Conservation (phyloP, 164 flowering plant genomes). For the Nymphaea thermarum region DNA sequence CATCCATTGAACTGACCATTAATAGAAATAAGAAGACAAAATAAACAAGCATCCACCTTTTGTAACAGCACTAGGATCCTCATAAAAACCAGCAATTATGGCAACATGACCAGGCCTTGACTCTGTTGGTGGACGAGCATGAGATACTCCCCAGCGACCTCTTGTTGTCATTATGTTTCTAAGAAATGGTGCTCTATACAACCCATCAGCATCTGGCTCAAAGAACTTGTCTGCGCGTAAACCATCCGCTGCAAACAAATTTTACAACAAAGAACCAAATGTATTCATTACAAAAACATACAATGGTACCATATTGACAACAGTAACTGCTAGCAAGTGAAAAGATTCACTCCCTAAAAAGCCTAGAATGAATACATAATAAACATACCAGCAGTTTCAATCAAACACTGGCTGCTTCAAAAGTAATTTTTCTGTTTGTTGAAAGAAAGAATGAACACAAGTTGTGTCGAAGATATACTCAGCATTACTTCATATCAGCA, state of each 20-base stretch:
- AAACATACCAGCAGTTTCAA: no score
- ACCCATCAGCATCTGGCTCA: conserved; percentile 76
- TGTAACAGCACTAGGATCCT: conserved; percentile 97
- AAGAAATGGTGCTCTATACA: conserved; percentile 77
- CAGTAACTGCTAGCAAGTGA: neutral
- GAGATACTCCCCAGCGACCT: conserved; percentile 98
- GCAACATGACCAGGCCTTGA: conserved; percentile 98
- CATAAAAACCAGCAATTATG: conserved; percentile 91
- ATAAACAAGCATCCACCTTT: conserved; percentile 40
- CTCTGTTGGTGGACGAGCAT: conserved; percentile 98
- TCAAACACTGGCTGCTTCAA: no score
- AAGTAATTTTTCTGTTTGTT: no score
- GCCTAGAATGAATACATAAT: neutral
- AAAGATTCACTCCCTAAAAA: neutral
- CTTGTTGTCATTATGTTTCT: conserved; percentile 62
- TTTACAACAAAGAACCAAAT: neutral
- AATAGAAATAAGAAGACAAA: neutral
- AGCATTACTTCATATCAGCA: no score
- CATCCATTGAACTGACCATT: neutral
- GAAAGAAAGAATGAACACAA: no score
- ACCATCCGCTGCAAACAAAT: conserved; percentile 74
- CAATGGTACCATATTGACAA: neutral
- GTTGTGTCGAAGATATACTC: no score
- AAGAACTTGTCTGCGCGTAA: conserved; percentile 91
- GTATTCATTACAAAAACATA: neutral